phyloP scores from a whole-genome alignment of 305 asterid genomes.

The Solanum aculeatissimum region DNA sequence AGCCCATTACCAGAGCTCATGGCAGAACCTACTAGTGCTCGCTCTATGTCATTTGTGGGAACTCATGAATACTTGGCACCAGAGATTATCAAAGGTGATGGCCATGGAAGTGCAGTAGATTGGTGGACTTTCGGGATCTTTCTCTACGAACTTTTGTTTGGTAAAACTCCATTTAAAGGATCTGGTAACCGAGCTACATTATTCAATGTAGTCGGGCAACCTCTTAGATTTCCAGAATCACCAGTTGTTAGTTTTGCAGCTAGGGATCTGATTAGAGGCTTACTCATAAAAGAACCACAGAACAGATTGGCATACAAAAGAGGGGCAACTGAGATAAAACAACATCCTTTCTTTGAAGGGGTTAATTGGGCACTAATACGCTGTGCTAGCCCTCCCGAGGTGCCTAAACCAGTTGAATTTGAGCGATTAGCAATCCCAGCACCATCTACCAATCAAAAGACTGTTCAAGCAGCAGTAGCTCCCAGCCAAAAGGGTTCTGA shows the following conservation, averaged over 20 bases:
- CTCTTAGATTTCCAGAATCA: constrained; percentile 65
- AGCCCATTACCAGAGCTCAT: constrained; percentile 64
- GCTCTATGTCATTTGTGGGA: constrained; percentile 80
- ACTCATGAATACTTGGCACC: constrained; percentile 79
- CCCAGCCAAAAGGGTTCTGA: constrained; percentile 38
- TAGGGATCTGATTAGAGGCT: constrained; percentile 62
- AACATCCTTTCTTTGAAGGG: constrained; percentile 79
- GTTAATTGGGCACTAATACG: constrained; percentile 83
- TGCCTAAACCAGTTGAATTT: constrained; percentile 57
- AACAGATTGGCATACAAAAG: constrained; percentile 63
- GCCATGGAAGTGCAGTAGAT: constrained; percentile 83
- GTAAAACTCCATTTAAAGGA: constrained; percentile 72
- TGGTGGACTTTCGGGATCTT: constrained; percentile 89
- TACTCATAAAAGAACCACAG: constrained; percentile 75
- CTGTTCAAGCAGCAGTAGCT: constrained; percentile 12
- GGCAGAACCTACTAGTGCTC: constrained; percentile 73
- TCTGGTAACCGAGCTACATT: constrained; percentile 69
- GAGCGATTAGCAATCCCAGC: constrained; percentile 39
- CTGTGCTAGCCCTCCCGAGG: constrained; percentile 78
- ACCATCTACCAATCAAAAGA: constrained; percentile 30
- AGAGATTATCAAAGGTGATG: constrained; percentile 80
- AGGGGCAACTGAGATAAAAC: constrained; percentile 77
- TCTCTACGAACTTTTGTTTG: constrained; percentile 55
- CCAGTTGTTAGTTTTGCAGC: constrained; percentile 72
- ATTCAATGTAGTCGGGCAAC: constrained; percentile 75